phyloP scores from a whole-genome alignment of 305 asterid genomes.

The Rubia balearica region DNA sequence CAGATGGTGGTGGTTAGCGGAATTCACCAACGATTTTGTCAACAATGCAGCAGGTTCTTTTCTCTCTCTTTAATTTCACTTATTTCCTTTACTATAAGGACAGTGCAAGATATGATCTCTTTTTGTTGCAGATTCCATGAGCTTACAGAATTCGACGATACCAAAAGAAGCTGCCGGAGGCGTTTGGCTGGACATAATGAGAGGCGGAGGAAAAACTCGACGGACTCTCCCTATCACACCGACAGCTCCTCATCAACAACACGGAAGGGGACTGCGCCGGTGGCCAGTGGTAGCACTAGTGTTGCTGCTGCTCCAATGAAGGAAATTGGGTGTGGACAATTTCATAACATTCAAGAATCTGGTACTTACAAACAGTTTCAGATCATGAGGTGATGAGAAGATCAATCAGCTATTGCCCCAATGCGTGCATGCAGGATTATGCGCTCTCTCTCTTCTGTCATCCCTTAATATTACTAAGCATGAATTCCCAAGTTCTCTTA shows the following conservation, averaged over 20 bases:
- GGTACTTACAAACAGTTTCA: conserved; percentile 39
- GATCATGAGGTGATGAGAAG: conserved; percentile 27
- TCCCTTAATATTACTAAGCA: not conserved
- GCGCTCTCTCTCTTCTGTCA: conserved; percentile 92
- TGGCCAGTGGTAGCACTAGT: not conserved
- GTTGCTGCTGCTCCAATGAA: conserved; percentile 15
- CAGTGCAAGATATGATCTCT: not conserved
- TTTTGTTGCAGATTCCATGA: conserved; percentile 50
- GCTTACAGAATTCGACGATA: conserved; percentile 58
- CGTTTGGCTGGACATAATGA: conserved; percentile 76
- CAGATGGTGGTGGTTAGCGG: conserved; percentile 58
- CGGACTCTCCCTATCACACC: conserved; percentile 23
- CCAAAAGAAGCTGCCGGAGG: conserved; percentile 71
- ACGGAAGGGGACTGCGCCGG: conserved; percentile 14
- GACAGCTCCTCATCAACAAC: conserved; percentile 25
- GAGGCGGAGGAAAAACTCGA: conserved; percentile 52
- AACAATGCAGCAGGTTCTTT: conserved; percentile 79
- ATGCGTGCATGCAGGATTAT: not conserved
- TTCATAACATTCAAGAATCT: conserved; percentile 46
- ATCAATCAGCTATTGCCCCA: not conserved
- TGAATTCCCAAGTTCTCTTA: no score
- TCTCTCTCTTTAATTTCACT: not conserved
- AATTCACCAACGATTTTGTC: conserved; percentile 70
- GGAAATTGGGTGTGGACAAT: conserved; percentile 39
- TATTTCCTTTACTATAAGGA: no score